Conservation (phyloP, 805 yeast genomes). For the Hanseniaspora clermontiae region DNA sequence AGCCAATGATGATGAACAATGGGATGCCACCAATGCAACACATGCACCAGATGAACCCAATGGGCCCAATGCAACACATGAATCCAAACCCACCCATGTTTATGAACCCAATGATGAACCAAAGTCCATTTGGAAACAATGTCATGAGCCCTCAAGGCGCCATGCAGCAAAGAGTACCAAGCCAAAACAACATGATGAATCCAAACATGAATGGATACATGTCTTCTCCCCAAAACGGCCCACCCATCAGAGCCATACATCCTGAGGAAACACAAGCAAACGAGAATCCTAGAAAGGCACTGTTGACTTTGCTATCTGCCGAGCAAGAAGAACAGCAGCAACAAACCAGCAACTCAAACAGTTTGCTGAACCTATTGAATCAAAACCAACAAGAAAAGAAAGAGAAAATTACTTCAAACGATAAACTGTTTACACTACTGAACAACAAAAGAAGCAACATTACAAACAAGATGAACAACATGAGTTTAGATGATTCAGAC, state of each 20-base stretch:
- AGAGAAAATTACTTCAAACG: constrained; percentile 3
- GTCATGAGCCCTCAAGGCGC: background rate
- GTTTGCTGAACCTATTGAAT: background rate
- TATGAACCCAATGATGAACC: constrained; percentile 14
- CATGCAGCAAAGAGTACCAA: background rate
- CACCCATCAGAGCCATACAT: background rate
- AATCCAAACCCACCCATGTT: background rate
- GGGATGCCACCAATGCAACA: background rate
- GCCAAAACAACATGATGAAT: constrained; percentile 1
- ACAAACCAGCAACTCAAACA: background rate
- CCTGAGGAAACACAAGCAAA: background rate
- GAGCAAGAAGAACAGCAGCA: background rate
- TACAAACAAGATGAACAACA: background rate
- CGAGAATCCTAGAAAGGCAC: constrained; percentile 7
- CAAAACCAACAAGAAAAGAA: background rate
- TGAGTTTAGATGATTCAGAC: background rate
- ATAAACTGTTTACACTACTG: background rate
- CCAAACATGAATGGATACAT: background rate
- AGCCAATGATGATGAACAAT: constrained; percentile 3
- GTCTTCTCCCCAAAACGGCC: constrained; percentile 7
- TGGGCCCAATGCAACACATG: background rate
- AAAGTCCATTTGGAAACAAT: background rate
- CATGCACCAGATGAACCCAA: background rate
- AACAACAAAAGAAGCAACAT: background rate
- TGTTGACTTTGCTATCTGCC: background rate